Percentiles rank a stretch among this genome's conserved stretches.
Conservation (phyloP, 1,284 basidiomycete genomes). For the Ganoderma leucocontextum region DNA sequence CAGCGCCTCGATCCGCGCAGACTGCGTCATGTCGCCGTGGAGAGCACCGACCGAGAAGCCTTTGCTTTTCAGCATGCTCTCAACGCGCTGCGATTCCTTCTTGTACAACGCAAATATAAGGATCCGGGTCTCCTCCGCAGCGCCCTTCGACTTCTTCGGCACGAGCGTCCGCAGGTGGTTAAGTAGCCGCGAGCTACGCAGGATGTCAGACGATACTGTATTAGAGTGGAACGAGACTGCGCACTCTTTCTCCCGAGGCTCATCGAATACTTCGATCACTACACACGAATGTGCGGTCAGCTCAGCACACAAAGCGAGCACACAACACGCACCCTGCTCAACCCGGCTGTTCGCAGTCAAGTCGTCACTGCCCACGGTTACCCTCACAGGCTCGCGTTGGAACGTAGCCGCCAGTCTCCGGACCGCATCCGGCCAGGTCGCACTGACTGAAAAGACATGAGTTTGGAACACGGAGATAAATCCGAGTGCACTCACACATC, state of each 20-base stretch:
- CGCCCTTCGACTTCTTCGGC: conserved; percentile 69
- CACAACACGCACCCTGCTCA: conserved; percentile 58
- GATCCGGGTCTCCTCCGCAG: conserved; percentile 71
- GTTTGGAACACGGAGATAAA: conserved; percentile 1
- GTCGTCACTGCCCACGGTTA: conserved; percentile 97
- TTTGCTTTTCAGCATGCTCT: conserved; percentile 79
- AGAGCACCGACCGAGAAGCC: conserved; percentile 90
- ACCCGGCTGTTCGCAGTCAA: conserved; percentile 94
- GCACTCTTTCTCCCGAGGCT: conserved; percentile 88
- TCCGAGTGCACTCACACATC: conserved; percentile 77
- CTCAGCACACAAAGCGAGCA: not conserved
- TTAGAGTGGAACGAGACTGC: conserved; percentile 31
- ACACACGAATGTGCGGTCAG: not conserved
- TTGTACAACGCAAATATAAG: conserved; percentile 98
- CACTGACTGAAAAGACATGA: conserved; percentile 72
- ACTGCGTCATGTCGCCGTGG: conserved; percentile 94
- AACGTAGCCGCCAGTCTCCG: conserved; percentile 93
- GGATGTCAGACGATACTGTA: conserved; percentile 20
- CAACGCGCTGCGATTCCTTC: conserved; percentile 93
- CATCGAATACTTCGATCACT: conserved; percentile 90
- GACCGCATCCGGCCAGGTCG: conserved; percentile 98
- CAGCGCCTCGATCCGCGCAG: conserved; percentile 86
- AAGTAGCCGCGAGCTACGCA: conserved; percentile 71
- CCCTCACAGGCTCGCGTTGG: conserved; percentile 85
- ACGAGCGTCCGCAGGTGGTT: conserved; percentile 66